These are phyloP conservation scores for Strobilomyces confusus DNA, from an alignment of 768 basidiomycete species.

Conservation along the genomic window DNA sequence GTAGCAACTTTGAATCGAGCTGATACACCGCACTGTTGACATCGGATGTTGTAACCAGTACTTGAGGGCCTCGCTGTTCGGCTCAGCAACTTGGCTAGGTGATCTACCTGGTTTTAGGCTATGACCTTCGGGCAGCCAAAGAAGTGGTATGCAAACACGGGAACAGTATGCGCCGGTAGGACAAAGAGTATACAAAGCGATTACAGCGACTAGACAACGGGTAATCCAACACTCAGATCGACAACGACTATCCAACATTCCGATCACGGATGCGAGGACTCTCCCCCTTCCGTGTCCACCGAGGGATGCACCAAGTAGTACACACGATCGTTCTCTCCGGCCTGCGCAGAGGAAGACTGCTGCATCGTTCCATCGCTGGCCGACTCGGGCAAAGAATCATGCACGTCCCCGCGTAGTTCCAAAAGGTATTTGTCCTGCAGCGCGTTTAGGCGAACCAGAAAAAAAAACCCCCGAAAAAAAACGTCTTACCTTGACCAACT, in stretches of 20 bases:
- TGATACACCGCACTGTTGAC: neutral
- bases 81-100: neutral
- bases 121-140: neutral
- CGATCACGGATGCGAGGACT: slow-evolving; percentile 33
- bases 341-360: slow-evolving; percentile 46
- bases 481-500: slow-evolving; percentile 81
- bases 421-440: slow-evolving; percentile 79
- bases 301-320: slow-evolving; percentile 91
- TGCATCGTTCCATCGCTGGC: slow-evolving; percentile 50
- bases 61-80: neutral
- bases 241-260: neutral
- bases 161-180: neutral
- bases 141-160: neutral
- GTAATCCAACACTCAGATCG: slow-evolving; percentile 13
- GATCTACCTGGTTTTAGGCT: neutral
- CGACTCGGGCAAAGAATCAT: slow-evolving; percentile 67
- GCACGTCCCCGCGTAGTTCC: slow-evolving; percentile 78
- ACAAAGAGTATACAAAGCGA: neutral
- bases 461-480: no score
- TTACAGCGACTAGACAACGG: slow-evolving; percentile 6
- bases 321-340: slow-evolving; percentile 60
- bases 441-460: neutral
- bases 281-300: slow-evolving; percentile 63
- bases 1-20: neutral
- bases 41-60: neutral